Conservation (phyloP, 2,329 filamentous ascomycete species). For the Elsinoe arachidis region DNA sequence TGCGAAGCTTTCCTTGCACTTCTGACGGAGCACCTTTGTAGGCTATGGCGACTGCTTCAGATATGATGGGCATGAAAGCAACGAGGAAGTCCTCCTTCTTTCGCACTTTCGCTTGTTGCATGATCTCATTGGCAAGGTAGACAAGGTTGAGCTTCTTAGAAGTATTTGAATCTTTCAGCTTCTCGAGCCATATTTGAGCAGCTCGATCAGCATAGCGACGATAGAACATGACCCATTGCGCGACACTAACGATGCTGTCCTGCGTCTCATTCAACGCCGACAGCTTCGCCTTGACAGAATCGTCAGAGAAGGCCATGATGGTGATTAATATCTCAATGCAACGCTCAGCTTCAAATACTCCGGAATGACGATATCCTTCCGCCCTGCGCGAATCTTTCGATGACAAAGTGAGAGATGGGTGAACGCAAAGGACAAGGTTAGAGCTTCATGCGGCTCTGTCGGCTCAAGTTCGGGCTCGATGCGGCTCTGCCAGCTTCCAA, state of each 20-base stretch:
- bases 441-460: not conserved
- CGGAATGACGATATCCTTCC: not conserved
- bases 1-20: conserved; percentile 75
- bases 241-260: conserved; percentile 90
- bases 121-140: conserved; percentile 95
- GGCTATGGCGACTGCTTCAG: conserved; percentile 79
- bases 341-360: not conserved
- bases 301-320: conserved; percentile 86
- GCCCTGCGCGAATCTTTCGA: not conserved
- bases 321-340: not conserved
- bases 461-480: not conserved
- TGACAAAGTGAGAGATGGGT: not conserved
- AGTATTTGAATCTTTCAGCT: conserved; percentile 78
- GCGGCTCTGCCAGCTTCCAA: not conserved
- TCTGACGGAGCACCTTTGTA: conserved; percentile 85
- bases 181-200: conserved; percentile 82
- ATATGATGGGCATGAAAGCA: conserved; percentile 84
- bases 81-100: conserved; percentile 87
- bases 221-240: conserved; percentile 99
- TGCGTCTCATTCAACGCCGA: conserved; percentile 94
- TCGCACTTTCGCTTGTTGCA: conserved; percentile 88
- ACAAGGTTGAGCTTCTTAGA: conserved; percentile 82
- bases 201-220: conserved; percentile 91
- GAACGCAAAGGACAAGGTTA: not conserved
- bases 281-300: conserved; percentile 88